A percentile compares a stretch with the other conserved stretches of the same genome.
Evolutionary conservation across 2,329 filamentous ascomycete genomes (phyloP).

Genomic region (Purpureocillium lavendulum): DNA sequence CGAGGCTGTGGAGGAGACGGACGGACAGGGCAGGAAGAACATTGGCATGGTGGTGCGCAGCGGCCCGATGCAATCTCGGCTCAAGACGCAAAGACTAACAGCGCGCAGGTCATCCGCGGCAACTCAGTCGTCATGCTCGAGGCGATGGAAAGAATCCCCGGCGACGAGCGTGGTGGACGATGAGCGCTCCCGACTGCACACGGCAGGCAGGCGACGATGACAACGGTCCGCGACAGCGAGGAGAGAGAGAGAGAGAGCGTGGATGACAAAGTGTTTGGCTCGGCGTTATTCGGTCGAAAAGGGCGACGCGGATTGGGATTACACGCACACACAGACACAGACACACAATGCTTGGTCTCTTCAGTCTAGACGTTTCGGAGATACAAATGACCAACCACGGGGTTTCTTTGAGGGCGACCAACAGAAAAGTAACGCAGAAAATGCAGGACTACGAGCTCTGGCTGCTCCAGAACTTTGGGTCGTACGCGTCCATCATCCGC

Average conservation of each 20-base stretch:
- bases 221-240: background rate
- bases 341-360: background rate
- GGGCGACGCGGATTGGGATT: constrained; percentile 4
- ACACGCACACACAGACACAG: constrained; percentile 1
- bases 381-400: background rate
- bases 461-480: constrained; percentile 28
- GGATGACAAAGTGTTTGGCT: constrained; percentile 16
- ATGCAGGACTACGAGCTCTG: constrained; percentile 11
- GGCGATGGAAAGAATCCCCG: constrained; percentile 61
- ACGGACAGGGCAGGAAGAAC: constrained; percentile 79
- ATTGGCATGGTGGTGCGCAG: constrained; percentile 82
- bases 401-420: too few relatives aligned
- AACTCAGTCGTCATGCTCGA: constrained; percentile 99
- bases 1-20: constrained; percentile 91
- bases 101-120: constrained; percentile 76
- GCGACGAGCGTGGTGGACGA: constrained; percentile 36
- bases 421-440: too few relatives aligned
- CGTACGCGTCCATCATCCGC: constrained; percentile 41
- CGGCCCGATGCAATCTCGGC: background rate
- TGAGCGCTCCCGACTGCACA: constrained; percentile 8
- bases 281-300: constrained; percentile 21
- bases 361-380: background rate
- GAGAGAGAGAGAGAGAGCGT: constrained; percentile 4
- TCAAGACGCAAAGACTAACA: constrained; percentile 14
- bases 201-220: background rate